Percentiles rank a stretch among this genome's conserved stretches.
Evolutionary conservation across 768 basidiomycete species (phyloP).

Genomic region (Suillus placidus): DNA sequence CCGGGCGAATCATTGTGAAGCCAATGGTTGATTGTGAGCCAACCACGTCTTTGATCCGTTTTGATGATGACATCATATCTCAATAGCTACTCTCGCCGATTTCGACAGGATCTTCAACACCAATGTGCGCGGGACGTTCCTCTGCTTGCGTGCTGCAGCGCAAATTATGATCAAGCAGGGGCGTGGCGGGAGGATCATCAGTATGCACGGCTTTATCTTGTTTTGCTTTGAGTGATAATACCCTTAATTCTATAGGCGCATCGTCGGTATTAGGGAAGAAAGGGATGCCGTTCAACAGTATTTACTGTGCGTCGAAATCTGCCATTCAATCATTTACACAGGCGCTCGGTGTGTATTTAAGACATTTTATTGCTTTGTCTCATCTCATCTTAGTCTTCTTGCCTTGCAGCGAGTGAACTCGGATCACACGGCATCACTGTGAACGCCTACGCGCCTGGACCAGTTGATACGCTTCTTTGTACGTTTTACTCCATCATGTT

Average conservation of each 20-base stretch:
- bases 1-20: conserved; percentile 1
- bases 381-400: neutral
- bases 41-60: neutral
- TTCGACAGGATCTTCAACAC: conserved; percentile 35
- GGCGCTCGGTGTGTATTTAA: conserved; percentile 9
- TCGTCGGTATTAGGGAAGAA: conserved; percentile 18
- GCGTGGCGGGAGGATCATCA: conserved; percentile 45
- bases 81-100: conserved; percentile 33
- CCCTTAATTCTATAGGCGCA: conserved; percentile 30
- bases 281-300: conserved; percentile 10
- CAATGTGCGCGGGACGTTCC: conserved; percentile 41
- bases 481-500: neutral
- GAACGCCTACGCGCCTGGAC: conserved; percentile 11
- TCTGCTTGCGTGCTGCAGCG: conserved; percentile 47
- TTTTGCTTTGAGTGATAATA: neutral
- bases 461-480: neutral
- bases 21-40: conserved; percentile 5
- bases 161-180: conserved; percentile 48
- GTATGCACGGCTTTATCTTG: neutral
- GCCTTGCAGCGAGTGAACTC: conserved; percentile 26
- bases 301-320: conserved; percentile 39
- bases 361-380: neutral
- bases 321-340: conserved; percentile 41
- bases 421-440: conserved; percentile 22
- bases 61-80: neutral